Conservation (phyloP, 2,329 filamentous ascomycete genomes). For the Stemphylium beticola region DNA sequence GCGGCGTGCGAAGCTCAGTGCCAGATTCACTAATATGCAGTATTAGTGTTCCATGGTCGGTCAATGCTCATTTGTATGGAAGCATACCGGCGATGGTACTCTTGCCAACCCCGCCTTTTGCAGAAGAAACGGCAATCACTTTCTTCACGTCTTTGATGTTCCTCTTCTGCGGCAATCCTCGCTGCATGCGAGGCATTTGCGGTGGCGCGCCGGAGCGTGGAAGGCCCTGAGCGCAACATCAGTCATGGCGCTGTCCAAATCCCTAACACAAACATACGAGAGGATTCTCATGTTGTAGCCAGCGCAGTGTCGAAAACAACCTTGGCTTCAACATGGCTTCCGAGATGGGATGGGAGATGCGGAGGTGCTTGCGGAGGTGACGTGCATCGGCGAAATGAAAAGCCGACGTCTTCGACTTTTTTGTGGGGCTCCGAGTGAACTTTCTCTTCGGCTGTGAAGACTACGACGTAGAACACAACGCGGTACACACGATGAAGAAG, state of each 20-base stretch:
- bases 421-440: slow-evolving; percentile 34
- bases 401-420: slow-evolving; percentile 35
- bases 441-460: slow-evolving; percentile 15
- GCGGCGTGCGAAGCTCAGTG: slow-evolving; percentile 81
- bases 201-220: slow-evolving; percentile 73
- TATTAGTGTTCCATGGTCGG: slow-evolving; percentile 3
- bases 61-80: background rate
- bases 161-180: slow-evolving; percentile 79
- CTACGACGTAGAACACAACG: slow-evolving; percentile 1
- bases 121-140: slow-evolving; percentile 95
- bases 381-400: slow-evolving; percentile 24
- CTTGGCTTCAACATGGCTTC: slow-evolving; percentile 51
- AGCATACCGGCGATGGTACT: slow-evolving; percentile 81
- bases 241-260: background rate
- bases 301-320: slow-evolving; percentile 60
- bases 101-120: slow-evolving; percentile 98
- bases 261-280: slow-evolving; percentile 61
- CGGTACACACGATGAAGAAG: slow-evolving; percentile 34
- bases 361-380: slow-evolving; percentile 34
- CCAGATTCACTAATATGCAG: slow-evolving; percentile 70
- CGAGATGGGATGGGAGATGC: slow-evolving; percentile 12
- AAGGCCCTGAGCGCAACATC: slow-evolving; percentile 68
- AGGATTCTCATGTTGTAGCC: slow-evolving; percentile 81
- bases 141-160: slow-evolving; percentile 85
- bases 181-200: slow-evolving; percentile 74